A percentile compares a stretch with the other conserved stretches of the same genome.
Evolutionary conservation across 352 stramenopile genomes (phyloP).

Genomic region (Globisporangium recalcitrans): DNA sequence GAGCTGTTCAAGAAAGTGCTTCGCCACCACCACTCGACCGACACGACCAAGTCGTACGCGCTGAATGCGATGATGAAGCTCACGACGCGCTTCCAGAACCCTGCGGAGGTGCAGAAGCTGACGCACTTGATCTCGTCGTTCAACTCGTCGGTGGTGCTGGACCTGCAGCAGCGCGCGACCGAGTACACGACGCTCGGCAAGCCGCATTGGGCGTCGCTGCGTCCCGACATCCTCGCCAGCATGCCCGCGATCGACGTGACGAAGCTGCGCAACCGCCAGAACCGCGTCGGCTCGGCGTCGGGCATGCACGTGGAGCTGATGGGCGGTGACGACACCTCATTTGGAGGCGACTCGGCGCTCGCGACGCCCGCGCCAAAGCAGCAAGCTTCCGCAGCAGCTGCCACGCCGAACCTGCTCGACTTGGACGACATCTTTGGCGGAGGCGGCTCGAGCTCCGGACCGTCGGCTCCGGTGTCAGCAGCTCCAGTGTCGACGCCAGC

Average conservation of each 20-base stretch:
- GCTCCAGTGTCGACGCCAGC: constrained; percentile 18
- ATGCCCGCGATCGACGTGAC: constrained; percentile 94
- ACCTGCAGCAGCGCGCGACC: constrained; percentile 95
- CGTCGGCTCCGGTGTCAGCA: constrained; percentile 24
- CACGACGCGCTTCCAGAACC: constrained; percentile 85
- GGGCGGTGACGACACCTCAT: constrained; percentile 33
- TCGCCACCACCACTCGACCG: constrained; percentile 72
- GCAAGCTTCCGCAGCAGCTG: constrained; percentile 3
- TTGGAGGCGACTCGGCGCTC: constrained; percentile 9
- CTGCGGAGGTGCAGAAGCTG: constrained; percentile 66
- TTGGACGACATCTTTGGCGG: constrained; percentile 94
- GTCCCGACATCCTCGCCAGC: constrained; percentile 85
- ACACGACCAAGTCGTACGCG: constrained; percentile 78
- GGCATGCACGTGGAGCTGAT: constrained; percentile 73
- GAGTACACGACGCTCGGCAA: constrained; percentile 93
- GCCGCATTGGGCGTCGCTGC: constrained; percentile 60
- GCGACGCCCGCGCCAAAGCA: constrained; percentile 13
- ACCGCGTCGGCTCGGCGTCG: constrained; percentile 35
- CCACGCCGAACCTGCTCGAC: constrained; percentile 86
- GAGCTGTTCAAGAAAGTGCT: constrained; percentile 81
- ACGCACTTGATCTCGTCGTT: constrained; percentile 88
- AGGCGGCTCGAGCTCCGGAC: constrained; percentile 20
- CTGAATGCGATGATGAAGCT: constrained; percentile 94
- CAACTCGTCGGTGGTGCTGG: constrained; percentile 89
- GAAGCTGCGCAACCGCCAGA: constrained; percentile 69